These are phyloP conservation scores for Leucaena leucocephala DNA, from an alignment of 306 rosid genomes.

Conservation along the genomic window DNA sequence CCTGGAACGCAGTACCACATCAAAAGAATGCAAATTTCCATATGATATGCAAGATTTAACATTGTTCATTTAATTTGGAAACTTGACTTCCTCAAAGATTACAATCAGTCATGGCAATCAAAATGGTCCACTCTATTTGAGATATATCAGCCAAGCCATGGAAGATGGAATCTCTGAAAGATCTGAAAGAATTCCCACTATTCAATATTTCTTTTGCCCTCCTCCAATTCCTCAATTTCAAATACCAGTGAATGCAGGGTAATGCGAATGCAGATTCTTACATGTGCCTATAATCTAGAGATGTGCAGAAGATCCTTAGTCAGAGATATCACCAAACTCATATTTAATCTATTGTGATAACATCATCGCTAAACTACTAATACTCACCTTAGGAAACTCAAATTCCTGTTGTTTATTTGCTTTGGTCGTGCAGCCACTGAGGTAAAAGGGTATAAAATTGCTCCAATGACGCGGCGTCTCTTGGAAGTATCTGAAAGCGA, in stretches of 20 bases:
- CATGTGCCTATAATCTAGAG: background rate
- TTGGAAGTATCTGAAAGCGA: slow-evolving; percentile 85
- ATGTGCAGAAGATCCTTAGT: slow-evolving; percentile 7
- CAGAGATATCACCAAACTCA: slow-evolving; percentile 25
- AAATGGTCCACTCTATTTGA: background rate
- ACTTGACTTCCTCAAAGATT: slow-evolving; percentile 1
- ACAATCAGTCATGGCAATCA: background rate
- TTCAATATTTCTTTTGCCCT: slow-evolving; percentile 14
- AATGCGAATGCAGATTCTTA: background rate
- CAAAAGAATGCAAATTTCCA: background rate
- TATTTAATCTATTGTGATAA: slow-evolving; percentile 9
- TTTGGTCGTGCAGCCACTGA: slow-evolving; percentile 57
- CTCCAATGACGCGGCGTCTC: slow-evolving; percentile 50
- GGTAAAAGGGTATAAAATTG: slow-evolving; percentile 62
- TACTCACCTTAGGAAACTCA: slow-evolving; percentile 62
- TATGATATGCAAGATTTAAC: background rate
- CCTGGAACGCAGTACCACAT: background rate
- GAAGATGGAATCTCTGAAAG: background rate
- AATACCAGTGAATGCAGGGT: slow-evolving; percentile 1
- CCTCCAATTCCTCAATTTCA: background rate
- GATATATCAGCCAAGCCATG: background rate
- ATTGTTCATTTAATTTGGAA: background rate
- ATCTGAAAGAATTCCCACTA: slow-evolving; percentile 12
- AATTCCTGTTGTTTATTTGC: slow-evolving; percentile 44
- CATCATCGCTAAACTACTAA: slow-evolving; percentile 26